Evolutionary conservation across 306 rosid genomes (phyloP), one percentile per base, ranked within the genome.

Genomic region (Sophora flavescens): DNA sequence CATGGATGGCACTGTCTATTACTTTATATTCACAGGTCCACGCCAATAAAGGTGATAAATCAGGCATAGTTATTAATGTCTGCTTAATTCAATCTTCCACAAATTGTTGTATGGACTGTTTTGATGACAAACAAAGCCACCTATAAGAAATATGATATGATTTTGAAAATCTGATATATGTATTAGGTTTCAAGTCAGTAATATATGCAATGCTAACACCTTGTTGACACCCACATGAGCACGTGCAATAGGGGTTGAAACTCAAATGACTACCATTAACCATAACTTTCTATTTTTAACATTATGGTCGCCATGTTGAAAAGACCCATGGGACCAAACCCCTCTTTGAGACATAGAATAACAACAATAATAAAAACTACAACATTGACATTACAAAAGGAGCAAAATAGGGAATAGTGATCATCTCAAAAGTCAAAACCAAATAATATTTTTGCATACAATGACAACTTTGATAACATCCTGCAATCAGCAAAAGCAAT

Each of bases 111-210:
- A 12, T 12, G 12, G 16, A 42, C 30, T 52, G 57, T 1, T 28
- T 42, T 11, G 17, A 77, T 41, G 60, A 66, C 45, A 54, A 41
- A n/a, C 9, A 3, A 52, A 6, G 73, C 14, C 59, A 38, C 8
- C 64, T 36, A 52, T 18, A 75, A 39, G 33, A 75, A 42, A 57
- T 58, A 72, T 8, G 57, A 8, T 28, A 28, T 15, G 58, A 7
- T 72, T 71, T 56, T n/a, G 18, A 72, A 57, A 57, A 72, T 12
- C 38, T 13, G 41, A 57, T 57, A 56, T 18, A 26, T 26, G 42
- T 4, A 38, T n/a, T 3, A 26, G 16, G 77, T 58, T 36, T 56
- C 56, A 57, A 15, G n/a, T 41, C 56, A 72, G 42, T 15, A 26
- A 22, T 22, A 22, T 6, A 42, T n/a, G 39, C 42, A 18, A 18